phyloP scores from a whole-genome alignment of 495 filamentous ascomycete species.

The Daldinia decipiens region DNA sequence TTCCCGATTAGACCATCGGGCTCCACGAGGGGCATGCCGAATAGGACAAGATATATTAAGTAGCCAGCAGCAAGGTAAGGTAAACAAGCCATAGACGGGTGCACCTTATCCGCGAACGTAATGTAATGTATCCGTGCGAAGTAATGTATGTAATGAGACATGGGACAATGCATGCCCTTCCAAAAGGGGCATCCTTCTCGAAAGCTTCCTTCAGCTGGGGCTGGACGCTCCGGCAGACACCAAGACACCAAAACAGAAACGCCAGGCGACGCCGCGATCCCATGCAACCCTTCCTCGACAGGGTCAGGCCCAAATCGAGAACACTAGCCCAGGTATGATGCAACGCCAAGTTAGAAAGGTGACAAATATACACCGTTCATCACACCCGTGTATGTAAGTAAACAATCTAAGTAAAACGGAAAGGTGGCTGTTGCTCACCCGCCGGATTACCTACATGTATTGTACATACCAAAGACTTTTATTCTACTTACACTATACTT shows the following conservation, averaged over 20 bases:
- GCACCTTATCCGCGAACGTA: neutral
- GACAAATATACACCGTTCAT: neutral
- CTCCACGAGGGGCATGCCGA: neutral
- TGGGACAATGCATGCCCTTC: neutral
- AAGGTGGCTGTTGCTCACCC: too few relatives aligned
- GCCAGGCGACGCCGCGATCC: neutral
- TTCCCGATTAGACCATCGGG: neutral
- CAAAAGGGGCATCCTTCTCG: constrained; percentile 12
- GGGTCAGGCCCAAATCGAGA: neutral
- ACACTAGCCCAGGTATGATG: neutral
- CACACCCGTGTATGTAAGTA: neutral
- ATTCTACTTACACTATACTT: neutral
- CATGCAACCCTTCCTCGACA: neutral
- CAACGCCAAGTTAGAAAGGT: neutral
- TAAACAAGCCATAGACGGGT: neutral
- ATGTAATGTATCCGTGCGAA: neutral
- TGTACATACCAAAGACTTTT: neutral
- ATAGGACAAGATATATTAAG: neutral
- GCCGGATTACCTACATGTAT: too few relatives aligned
- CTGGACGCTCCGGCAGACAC: constrained; percentile 2
- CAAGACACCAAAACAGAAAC: neutral
- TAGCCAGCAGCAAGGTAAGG: neutral
- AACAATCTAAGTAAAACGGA: neutral
- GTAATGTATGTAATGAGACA: neutral
- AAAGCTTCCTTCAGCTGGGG: constrained; percentile 11